Evolutionary conservation across 345 rosid genomes (phyloP).

Genomic region (Cochlearia excelsa): DNA sequence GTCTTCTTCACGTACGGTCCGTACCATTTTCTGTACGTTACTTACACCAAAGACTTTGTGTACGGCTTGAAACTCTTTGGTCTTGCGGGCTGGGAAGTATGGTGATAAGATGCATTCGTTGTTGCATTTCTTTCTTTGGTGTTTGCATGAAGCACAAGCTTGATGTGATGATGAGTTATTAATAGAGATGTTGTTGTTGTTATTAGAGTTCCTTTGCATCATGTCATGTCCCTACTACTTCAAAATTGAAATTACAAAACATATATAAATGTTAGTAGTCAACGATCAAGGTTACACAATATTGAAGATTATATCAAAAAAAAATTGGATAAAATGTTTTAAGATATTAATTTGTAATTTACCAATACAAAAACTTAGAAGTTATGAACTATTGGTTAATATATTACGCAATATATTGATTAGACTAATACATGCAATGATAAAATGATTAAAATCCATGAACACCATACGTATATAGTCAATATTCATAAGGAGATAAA

Average conservation of each 20-base stretch:
- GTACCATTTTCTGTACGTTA: slow-evolving; percentile 51
- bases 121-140: slow-evolving; percentile 41
- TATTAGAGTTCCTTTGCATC: slow-evolving; percentile 30
- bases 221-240: slow-evolving; percentile 22
- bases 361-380: too few species aligned
- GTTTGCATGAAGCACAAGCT: slow-evolving; percentile 46
- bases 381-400: too few species aligned
- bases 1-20: slow-evolving; percentile 44
- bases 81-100: slow-evolving; percentile 35
- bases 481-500: not conserved
- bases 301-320: not conserved
- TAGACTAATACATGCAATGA: too few species aligned
- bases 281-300: not conserved
- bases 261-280: slow-evolving; percentile 2
- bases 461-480: not conserved
- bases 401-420: too few species aligned
- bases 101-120: slow-evolving; percentile 37
- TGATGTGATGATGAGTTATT: slow-evolving; percentile 32
- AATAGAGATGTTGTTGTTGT: not conserved
- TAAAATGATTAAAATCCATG: slow-evolving; percentile 2
- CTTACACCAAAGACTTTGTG: slow-evolving; percentile 41
- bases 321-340: too few species aligned
- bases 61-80: slow-evolving; percentile 40
- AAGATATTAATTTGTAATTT: too few species aligned
- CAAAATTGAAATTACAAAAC: not conserved